Evolutionary conservation across 257 asterid genomes (phyloP).

Genomic region (Capsicum pubescens): DNA sequence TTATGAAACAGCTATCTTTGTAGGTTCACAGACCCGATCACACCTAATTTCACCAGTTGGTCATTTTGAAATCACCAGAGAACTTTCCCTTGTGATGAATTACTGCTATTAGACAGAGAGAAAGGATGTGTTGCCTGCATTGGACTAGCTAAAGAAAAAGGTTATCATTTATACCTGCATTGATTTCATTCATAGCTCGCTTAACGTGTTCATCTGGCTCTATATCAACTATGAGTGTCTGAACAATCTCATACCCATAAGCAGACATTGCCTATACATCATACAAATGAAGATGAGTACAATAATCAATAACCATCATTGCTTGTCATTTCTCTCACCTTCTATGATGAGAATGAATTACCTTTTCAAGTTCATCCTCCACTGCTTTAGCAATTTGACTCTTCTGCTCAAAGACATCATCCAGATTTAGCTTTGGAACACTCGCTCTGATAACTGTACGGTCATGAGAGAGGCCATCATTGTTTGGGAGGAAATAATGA

Average conservation of each 20-base stretch:
- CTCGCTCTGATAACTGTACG: constrained; percentile 70
- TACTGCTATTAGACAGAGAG: neutral
- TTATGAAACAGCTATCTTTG: neutral
- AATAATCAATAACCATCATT: neutral
- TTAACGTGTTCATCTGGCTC: constrained; percentile 81
- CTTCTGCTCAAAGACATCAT: constrained; percentile 79
- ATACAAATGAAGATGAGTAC: constrained; percentile 29
- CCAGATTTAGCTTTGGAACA: constrained; percentile 73
- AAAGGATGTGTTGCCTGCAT: neutral
- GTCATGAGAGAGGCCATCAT: neutral
- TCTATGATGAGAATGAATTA: constrained; percentile 7
- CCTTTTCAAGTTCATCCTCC: constrained; percentile 87
- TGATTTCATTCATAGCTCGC: constrained; percentile 88
- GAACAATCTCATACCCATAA: constrained; percentile 84
- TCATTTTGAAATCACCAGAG: neutral
- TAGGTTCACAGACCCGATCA: neutral
- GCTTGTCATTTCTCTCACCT: neutral
- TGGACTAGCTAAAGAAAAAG: neutral
- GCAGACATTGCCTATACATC: constrained; percentile 75
- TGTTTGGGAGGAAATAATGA: constrained; percentile 26
- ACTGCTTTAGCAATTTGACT: constrained; percentile 79
- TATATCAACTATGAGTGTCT: constrained; percentile 82
- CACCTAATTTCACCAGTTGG: neutral
- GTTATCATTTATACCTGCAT: constrained; percentile 49
- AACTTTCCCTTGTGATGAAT: neutral